Base-by-base conservation (phyloP, 495 filamentous ascomycete species). In the Lentithecium fluviatile region DNA sequence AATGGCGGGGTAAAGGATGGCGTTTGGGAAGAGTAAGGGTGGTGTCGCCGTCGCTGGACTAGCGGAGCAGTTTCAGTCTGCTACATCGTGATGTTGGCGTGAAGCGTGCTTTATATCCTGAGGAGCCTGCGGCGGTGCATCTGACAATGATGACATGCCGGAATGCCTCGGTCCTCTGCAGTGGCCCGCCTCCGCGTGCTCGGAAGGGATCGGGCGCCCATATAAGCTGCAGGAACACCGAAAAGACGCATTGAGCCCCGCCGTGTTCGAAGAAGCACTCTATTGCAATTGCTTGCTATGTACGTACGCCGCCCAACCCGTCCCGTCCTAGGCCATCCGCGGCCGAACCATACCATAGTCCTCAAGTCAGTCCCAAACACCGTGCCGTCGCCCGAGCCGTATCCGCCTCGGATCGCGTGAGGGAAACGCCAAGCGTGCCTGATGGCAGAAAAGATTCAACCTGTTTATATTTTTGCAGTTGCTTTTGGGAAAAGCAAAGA, bases 1-100 rank as follows among this genome's bases (percentile, higher is more conserved):
- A 58, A 34, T 63, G 19, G 61, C 55, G 61, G 61, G 61, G 61
- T 64, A 52, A 34, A 13, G 24, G 49, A 17, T 6, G 13, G 52
- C 7, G 52, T 55, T 15, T 40, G 6, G 25, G 25, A 15, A 40
- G 38, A 15, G n/a, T 20, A 5, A 32, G 29, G 29, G 29, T 32
- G 29, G 29, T 10, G 29, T 32, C 29, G 29, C n/a, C n/a, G n/a
- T n/a, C n/a, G n/a, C n/a, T n/a, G n/a, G n/a, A n/a, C n/a, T n/a
- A n/a, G n/a, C n/a, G n/a, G n/a, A n/a, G n/a, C n/a, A n/a, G 29
- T 32, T 32, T 32, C 29, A 10, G 29, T 32, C 4, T 32, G 29
- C 10, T 32, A 10, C 29, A 32, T 32, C 3, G 3, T 32, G 29
- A 10, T 32, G 29, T 3, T 3, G n/a, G n/a, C n/a, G n/a, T n/a